Base-by-base conservation (phyloP, 2,329 filamentous ascomycete genomes). In the Biscogniauxia mediterranea region DNA sequence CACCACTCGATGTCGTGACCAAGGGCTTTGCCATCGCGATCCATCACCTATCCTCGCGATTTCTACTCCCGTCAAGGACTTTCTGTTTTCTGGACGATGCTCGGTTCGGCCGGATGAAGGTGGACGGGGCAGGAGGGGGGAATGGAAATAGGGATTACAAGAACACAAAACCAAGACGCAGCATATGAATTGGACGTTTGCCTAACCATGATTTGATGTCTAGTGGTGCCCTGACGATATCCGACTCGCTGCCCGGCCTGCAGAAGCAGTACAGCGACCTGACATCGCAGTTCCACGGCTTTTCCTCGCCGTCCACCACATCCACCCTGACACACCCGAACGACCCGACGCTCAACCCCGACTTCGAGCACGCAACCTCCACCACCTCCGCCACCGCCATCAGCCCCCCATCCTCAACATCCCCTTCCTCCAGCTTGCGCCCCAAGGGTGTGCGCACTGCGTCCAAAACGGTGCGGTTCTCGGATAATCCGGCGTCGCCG, bases 391-490 rank as follows among this genome's bases (percentile, higher is more conserved):
- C 23, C 23, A 23, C 23, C 5, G 52, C 58, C 52, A 68, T 70
- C 1, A 65, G 68, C 6, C 23, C 59, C 0, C 49, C 65, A 15
- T 52, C 68, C 59, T 72, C 63, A 26, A 63, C 60, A 52, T 69
- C 65, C 28, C 28, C 28, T 6, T 13, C 28, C 11, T 32, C 28
- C 49, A 64, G 64, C 57, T 67, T 68, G 0, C 61, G 71, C 71
- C 72, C 73, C 71, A 71, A 74, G 70, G 63, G 66, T 66, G 68
- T 67, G 65, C 62, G 69, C 56, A 70, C 72, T 61, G 75, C 76
- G 53, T 73, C 86, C 57, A 94, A 95, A 76, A 89, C 89, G n/a
- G 93, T 97, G 53, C 90, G 93, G 62, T 97, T 97, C 83, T 89
- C 86, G 73, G 90, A 96, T 76, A 82, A 84, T 81, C 83, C 54